phyloP scores from a whole-genome alignment of 306 rosid genomes.

The Sesbania bispinosa region DNA sequence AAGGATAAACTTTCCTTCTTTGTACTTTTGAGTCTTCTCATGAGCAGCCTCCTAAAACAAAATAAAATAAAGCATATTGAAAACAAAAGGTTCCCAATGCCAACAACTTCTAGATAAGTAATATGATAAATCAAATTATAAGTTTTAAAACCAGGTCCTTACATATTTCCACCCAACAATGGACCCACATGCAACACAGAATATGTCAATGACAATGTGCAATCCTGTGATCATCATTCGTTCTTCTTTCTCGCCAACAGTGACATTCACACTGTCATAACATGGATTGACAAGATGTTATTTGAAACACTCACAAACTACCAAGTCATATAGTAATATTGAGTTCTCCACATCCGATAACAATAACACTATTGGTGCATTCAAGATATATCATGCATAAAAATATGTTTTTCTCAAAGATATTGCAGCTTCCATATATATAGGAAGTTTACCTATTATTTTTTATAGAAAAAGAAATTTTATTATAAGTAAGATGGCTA shows the following conservation, averaged over 20 bases:
- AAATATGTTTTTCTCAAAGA: not conserved
- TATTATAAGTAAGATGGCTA: not conserved
- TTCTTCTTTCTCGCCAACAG: constrained; percentile 59
- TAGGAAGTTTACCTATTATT: not conserved
- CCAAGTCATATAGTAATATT: not conserved
- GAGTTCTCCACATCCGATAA: constrained; percentile 3
- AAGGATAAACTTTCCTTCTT: constrained; percentile 73
- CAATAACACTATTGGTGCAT: not conserved
- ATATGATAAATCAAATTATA: not conserved
- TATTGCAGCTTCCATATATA: not conserved
- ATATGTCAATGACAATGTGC: constrained; percentile 73
- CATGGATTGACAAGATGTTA: constrained; percentile 29
- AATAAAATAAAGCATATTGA: not conserved
- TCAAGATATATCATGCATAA: not conserved
- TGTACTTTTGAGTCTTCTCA: constrained; percentile 64
- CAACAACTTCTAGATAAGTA: not conserved
- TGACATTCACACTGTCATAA: constrained; percentile 64
- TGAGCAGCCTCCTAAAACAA: constrained; percentile 52
- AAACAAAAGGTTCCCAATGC: not conserved
- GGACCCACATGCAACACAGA: constrained; percentile 71
- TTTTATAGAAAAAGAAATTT: not conserved
- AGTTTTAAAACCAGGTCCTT: constrained; percentile 27
- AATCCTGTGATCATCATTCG: constrained; percentile 71
- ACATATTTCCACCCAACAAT: constrained; percentile 87
- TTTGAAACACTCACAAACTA: not conserved